Evolutionary conservation across 495 filamentous ascomycete genomes (phyloP).

Genomic region (Penicillium taxi): DNA sequence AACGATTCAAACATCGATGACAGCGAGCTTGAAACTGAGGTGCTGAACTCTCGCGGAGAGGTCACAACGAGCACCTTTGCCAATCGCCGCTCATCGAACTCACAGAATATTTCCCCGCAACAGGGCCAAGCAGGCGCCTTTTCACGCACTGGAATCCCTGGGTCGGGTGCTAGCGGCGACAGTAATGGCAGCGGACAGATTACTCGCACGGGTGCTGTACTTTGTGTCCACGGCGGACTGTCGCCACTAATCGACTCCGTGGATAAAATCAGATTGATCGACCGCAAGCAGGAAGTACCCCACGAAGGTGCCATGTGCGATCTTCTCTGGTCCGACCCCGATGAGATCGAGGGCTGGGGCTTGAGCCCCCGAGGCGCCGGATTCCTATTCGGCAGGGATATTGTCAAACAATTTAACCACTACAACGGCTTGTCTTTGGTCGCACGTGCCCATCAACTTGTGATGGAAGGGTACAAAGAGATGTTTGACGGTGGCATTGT

Average conservation of each 20-base stretch:
- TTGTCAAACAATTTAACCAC: slow-evolving; percentile 93
- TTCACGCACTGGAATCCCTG: slow-evolving; percentile 60
- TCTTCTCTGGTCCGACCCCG: slow-evolving; percentile 93
- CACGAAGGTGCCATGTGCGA: slow-evolving; percentile 99
- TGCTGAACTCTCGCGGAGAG: slow-evolving; percentile 71
- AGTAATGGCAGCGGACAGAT: slow-evolving; percentile 48
- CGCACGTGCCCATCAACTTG: slow-evolving; percentile 90
- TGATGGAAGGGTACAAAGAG: slow-evolving; percentile 99
- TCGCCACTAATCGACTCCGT: slow-evolving; percentile 87
- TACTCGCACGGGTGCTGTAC: slow-evolving; percentile 69
- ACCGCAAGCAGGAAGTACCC: slow-evolving; percentile 96
- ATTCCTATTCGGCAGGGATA: slow-evolving; percentile 93
- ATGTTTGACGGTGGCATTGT: slow-evolving; percentile 96
- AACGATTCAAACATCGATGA: slow-evolving; percentile 45
- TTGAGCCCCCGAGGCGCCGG: slow-evolving; percentile 89
- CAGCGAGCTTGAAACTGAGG: slow-evolving; percentile 83
- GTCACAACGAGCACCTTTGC: slow-evolving; percentile 66
- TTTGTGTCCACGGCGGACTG: slow-evolving; percentile 93
- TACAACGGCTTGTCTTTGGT: slow-evolving; percentile 85
- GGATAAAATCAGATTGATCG: slow-evolving; percentile 90
- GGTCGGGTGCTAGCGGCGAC: slow-evolving; percentile 64
- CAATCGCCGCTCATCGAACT: slow-evolving; percentile 28
- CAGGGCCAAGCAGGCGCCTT: slow-evolving; percentile 21
- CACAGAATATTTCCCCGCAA: slow-evolving; percentile 36
- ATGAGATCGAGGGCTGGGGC: slow-evolving; percentile 98